These are phyloP conservation scores for Diospyros kaki DNA, from an alignment of 148 eudicot species.

Conservation along the genomic window DNA sequence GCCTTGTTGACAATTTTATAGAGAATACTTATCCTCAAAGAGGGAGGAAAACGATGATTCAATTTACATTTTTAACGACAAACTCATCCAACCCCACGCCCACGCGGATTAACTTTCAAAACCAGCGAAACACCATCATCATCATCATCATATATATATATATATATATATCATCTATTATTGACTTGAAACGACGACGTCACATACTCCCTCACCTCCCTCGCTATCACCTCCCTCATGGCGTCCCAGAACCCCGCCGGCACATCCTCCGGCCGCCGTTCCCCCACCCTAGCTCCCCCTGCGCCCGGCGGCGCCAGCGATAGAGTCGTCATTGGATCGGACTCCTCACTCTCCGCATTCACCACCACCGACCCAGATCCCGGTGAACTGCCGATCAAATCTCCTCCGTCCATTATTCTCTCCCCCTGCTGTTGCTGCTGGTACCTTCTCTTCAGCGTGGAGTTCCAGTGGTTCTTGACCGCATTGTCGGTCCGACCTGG, in stretches of 20 bases:
- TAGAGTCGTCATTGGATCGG: slow-evolving; percentile 44
- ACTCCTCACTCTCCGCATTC: slow-evolving; percentile 7
- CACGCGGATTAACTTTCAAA: too few relatives aligned
- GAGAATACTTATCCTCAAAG: too few relatives aligned
- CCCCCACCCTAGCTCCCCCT: slow-evolving; percentile 22
- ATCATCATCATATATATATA: too few relatives aligned
- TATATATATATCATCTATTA: too few relatives aligned
- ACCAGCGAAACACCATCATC: too few relatives aligned
- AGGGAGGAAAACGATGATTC: too few relatives aligned
- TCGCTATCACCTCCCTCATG: slow-evolving; percentile 60
- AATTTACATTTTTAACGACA: too few relatives aligned
- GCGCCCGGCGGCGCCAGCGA: slow-evolving; percentile 38
- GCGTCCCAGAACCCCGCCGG: slow-evolving; percentile 50
- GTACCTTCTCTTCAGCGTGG: slow-evolving; percentile 35
- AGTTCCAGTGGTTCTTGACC: slow-evolving; percentile 67
- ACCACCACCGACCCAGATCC: background rate
- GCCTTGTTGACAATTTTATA: too few relatives aligned
- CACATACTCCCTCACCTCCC: slow-evolving; percentile 63
- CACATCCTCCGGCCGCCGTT: slow-evolving; percentile 16
- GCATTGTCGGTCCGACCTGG: slow-evolving; percentile 61
- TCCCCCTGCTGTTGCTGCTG: background rate
- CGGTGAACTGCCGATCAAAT: background rate
- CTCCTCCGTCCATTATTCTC: background rate
- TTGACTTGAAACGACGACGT: slow-evolving; percentile 37
- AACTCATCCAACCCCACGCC: too few relatives aligned